Evolutionary conservation across 106 monocot genomes (phyloP).

Genomic region (Dioscorea zingiberensis): DNA sequence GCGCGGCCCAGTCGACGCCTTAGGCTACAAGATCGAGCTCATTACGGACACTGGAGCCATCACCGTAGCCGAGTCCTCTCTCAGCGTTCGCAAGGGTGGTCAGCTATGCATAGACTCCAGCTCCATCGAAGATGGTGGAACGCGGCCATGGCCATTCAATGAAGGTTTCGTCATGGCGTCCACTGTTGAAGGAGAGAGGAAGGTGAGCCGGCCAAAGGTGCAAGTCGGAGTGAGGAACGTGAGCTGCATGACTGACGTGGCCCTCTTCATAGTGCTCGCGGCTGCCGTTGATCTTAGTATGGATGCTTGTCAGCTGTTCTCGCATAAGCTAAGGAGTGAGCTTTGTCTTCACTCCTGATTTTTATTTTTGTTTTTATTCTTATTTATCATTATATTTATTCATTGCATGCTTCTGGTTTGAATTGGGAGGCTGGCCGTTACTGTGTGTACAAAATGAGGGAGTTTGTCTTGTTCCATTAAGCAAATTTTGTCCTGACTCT

Average conservation of each 20-base stretch:
- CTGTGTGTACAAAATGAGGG: too few species aligned
- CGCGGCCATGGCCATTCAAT: slow-evolving; percentile 17
- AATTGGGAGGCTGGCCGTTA: not conserved
- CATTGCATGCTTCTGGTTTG: slow-evolving; percentile 3
- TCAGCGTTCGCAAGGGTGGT: slow-evolving; percentile 52
- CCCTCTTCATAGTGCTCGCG: slow-evolving; percentile 62
- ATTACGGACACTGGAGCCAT: slow-evolving; percentile 18
- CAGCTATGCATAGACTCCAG: slow-evolving; percentile 41
- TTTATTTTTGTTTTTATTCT: not conserved
- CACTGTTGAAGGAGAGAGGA: slow-evolving; percentile 65
- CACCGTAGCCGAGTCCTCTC: slow-evolving; percentile 45
- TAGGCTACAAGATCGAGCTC: slow-evolving; percentile 63
- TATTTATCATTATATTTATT: not conserved
- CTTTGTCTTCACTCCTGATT: slow-evolving; percentile 26
- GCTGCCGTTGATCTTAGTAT: slow-evolving; percentile 87
- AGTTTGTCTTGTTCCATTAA: too few species aligned
- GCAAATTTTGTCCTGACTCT: too few species aligned
- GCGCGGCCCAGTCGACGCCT: slow-evolving; percentile 37
- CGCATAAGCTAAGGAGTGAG: slow-evolving; percentile 70
- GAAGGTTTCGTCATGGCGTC: slow-evolving; percentile 67
- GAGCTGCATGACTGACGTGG: slow-evolving; percentile 54
- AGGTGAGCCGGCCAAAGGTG: slow-evolving; percentile 57
- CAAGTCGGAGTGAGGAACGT: slow-evolving; percentile 66
- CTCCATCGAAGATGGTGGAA: not conserved
- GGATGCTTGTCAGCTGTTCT: slow-evolving; percentile 83